Conservation (phyloP, 169 alveolate genomes). For the Cryptosporidium andersoni region DNA sequence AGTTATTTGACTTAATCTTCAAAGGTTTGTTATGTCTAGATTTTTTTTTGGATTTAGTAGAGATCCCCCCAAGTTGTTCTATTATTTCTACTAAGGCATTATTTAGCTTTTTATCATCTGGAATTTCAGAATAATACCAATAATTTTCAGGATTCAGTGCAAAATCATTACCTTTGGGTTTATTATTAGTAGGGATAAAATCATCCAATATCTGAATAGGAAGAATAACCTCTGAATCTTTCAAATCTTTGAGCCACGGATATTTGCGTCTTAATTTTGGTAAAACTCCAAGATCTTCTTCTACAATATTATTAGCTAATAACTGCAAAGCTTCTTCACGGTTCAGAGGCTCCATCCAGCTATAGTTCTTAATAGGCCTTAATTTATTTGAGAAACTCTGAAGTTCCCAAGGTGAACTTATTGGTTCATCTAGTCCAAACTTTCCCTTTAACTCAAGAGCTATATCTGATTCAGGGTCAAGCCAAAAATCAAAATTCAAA, state of each 20-base stretch:
- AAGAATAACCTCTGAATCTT: constrained; percentile 20
- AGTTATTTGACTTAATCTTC: too few species aligned
- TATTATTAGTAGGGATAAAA: constrained; percentile 24
- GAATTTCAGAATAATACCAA: constrained; percentile 67
- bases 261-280: constrained; percentile 15
- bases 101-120: constrained; percentile 29
- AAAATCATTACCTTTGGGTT: constrained; percentile 12
- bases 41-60: not conserved
- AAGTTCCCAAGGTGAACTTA: too few species aligned
- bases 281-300: constrained; percentile 25
- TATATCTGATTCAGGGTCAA: not conserved
- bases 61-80: constrained; percentile 1
- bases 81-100: constrained; percentile 25
- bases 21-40: too few species aligned
- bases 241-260: constrained; percentile 61
- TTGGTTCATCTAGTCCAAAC: too few species aligned
- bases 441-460: too few species aligned
- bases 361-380: constrained; percentile 12
- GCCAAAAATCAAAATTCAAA: constrained; percentile 17
- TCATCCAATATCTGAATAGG: constrained; percentile 64
- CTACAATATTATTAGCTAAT: constrained; percentile 12
- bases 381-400: too few species aligned
- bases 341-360: constrained; percentile 52
- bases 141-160: constrained; percentile 26
- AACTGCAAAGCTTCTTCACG: constrained; percentile 26